These are phyloP conservation scores for Yamadazyma sp. DNA, from an alignment of 1,139 yeast species.

Conservation along the genomic window DNA sequence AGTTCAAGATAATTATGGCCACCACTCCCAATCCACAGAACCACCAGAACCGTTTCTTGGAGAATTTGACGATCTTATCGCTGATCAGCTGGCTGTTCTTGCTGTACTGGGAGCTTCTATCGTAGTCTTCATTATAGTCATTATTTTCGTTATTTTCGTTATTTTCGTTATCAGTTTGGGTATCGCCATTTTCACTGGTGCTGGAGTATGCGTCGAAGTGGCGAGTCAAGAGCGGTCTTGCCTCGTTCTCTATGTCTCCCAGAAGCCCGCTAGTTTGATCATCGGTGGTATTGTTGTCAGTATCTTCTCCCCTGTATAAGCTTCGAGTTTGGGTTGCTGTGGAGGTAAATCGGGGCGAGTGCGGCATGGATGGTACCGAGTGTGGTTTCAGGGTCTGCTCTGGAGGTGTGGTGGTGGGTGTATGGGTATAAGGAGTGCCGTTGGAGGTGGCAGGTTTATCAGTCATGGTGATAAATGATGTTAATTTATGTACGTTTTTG, in stretches of 20 bases:
- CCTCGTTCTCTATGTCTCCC: slow-evolving; percentile 3
- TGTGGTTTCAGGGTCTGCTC: not conserved
- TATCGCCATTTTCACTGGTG: slow-evolving; percentile 1
- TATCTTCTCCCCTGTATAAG: not conserved
- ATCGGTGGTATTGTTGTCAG: not conserved
- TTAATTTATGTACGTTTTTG: no score
- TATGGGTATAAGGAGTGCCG: no score
- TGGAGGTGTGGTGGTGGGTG: no score
- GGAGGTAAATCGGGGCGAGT: not conserved
- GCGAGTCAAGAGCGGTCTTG: slow-evolving; percentile 2
- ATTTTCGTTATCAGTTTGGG: no score
- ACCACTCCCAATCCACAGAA: slow-evolving; percentile 54
- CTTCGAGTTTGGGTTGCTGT: not conserved
- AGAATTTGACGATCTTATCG: slow-evolving; percentile 20
- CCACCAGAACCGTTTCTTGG: slow-evolving; percentile 48
- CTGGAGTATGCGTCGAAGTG: slow-evolving; percentile 2
- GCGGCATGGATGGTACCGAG: not conserved
- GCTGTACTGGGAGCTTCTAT: slow-evolving; percentile 3
- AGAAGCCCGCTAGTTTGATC: slow-evolving; percentile 4
- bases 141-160: not conserved
- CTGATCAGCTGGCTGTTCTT: slow-evolving; percentile 11
- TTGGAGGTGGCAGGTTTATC: not conserved
- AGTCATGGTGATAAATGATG: no score
- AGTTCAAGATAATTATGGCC: slow-evolving; percentile 55
- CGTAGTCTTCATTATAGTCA: not conserved